phyloP scores from a whole-genome alignment of 2,329 filamentous ascomycete genomes.

The Phialophora chinensis region DNA sequence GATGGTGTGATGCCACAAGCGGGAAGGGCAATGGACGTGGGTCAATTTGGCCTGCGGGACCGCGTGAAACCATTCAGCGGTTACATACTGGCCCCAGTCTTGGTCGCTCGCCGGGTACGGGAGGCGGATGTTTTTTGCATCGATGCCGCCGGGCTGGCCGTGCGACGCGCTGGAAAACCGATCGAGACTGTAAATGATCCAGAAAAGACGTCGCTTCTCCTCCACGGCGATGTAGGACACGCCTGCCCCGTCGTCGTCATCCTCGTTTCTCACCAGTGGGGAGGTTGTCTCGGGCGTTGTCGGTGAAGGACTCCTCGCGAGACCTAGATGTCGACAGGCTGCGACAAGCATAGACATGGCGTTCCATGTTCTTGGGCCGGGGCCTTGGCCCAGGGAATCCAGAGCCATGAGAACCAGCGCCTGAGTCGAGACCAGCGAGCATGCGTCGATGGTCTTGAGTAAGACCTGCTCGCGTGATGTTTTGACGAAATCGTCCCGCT shows the following conservation, averaged over 20 bases:
- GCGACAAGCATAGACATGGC: constrained; percentile 20
- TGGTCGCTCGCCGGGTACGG: constrained; percentile 14
- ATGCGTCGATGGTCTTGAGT: constrained; percentile 20
- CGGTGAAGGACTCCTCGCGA: constrained; percentile 19
- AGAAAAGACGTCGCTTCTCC: constrained; percentile 25
- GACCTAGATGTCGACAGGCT: constrained; percentile 16
- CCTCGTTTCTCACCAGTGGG: constrained; percentile 22
- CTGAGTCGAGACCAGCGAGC: constrained; percentile 22
- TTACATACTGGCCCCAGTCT: constrained; percentile 14
- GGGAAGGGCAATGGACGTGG: constrained; percentile 15
- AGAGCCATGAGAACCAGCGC: constrained; percentile 19
- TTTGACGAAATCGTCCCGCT: constrained; percentile 17
- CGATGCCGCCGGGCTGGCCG: constrained; percentile 22
- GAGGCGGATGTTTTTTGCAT: constrained; percentile 18
- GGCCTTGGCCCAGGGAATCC: constrained; percentile 22
- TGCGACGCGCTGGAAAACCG: constrained; percentile 24
- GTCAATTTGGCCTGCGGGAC: constrained; percentile 10
- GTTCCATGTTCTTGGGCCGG: constrained; percentile 21
- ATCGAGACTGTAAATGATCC: constrained; percentile 22
- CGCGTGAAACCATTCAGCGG: constrained; percentile 22
- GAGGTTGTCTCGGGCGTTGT: constrained; percentile 23
- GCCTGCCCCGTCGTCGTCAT: constrained; percentile 17
- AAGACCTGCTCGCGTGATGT: constrained; percentile 17
- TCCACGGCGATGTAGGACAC: constrained; percentile 13
- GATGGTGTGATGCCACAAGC: constrained; percentile 22